Conservation (phyloP, 371 early-diverging fungal genomes). For the Thermomucor indicae-seudaticae region DNA sequence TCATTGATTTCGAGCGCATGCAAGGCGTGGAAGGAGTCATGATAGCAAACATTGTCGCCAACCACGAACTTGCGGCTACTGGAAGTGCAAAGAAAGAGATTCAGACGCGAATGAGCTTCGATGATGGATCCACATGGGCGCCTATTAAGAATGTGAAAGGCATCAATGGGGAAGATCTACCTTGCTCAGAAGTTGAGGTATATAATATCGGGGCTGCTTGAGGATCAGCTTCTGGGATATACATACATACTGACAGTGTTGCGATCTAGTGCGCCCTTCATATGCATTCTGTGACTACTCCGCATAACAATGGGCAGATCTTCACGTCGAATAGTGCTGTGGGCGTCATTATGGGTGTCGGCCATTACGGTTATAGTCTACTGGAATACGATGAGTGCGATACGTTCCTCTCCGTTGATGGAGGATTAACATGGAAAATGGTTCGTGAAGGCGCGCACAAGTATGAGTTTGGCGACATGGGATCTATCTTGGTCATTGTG, state of each 20-base stretch:
- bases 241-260: constrained; percentile 9
- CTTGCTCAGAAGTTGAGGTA: constrained; percentile 31
- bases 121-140: constrained; percentile 82
- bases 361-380: constrained; percentile 76
- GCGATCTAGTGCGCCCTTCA: constrained; percentile 67
- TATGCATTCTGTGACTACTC: constrained; percentile 80
- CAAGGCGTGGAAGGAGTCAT: constrained; percentile 81
- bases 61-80: constrained; percentile 55
- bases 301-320: constrained; percentile 60
- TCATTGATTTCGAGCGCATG: constrained; percentile 88
- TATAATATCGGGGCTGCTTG: no score
- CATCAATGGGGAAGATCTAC: constrained; percentile 26
- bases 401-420: constrained; percentile 82
- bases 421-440: constrained; percentile 82
- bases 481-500: constrained; percentile 71
- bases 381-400: constrained; percentile 70
- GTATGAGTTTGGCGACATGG: constrained; percentile 88
- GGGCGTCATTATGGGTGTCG: constrained; percentile 89
- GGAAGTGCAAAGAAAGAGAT: constrained; percentile 54
- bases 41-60: constrained; percentile 77
- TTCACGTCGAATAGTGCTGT: constrained; percentile 75
- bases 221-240: constrained; percentile 4
- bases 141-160: constrained; percentile 43
- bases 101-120: constrained; percentile 82
- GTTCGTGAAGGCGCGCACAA: constrained; percentile 79